phyloP scores from a whole-genome alignment of 495 filamentous ascomycete genomes.

The Peziza echinospora region DNA sequence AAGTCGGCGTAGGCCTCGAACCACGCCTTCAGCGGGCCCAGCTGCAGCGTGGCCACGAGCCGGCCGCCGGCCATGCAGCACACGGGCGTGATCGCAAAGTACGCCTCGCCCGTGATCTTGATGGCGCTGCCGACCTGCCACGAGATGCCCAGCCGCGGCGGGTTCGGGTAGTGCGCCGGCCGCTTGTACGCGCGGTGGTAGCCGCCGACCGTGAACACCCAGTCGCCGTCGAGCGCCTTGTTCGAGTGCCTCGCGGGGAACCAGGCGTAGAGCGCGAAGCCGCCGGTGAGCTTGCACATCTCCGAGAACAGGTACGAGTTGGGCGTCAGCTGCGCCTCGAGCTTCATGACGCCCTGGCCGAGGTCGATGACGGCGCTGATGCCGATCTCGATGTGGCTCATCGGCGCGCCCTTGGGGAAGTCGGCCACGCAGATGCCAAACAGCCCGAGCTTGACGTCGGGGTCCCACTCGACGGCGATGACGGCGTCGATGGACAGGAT shows the following conservation, averaged over 20 bases:
- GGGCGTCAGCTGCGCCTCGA: conserved; percentile 26
- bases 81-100: conserved; percentile 34
- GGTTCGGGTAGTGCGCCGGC: conserved; percentile 25
- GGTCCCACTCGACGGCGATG: conserved; percentile 15
- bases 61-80: conserved; percentile 27
- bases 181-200: conserved; percentile 25
- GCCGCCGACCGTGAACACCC: conserved; percentile 32
- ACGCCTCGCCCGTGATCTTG: conserved; percentile 24
- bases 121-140: conserved; percentile 20
- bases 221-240: conserved; percentile 22
- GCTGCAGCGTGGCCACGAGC: conserved; percentile 16
- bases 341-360: conserved; percentile 19
- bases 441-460: conserved; percentile 21
- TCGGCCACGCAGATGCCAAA: conserved; percentile 23
- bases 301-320: conserved; percentile 24
- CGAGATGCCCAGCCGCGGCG: conserved; percentile 25
- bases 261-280: conserved; percentile 28
- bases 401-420: conserved; percentile 15
- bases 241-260: conserved; percentile 19
- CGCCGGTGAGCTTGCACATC: conserved; percentile 27
- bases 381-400: conserved; percentile 24
- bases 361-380: conserved; percentile 22
- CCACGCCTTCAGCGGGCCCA: conserved; percentile 22
- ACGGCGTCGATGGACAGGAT: conserved; percentile 23
- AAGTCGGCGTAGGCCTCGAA: conserved; percentile 28